Conservation (phyloP, 202 grass and related monocot genomes). For the Schoenoplectus tabernaemontani region DNA sequence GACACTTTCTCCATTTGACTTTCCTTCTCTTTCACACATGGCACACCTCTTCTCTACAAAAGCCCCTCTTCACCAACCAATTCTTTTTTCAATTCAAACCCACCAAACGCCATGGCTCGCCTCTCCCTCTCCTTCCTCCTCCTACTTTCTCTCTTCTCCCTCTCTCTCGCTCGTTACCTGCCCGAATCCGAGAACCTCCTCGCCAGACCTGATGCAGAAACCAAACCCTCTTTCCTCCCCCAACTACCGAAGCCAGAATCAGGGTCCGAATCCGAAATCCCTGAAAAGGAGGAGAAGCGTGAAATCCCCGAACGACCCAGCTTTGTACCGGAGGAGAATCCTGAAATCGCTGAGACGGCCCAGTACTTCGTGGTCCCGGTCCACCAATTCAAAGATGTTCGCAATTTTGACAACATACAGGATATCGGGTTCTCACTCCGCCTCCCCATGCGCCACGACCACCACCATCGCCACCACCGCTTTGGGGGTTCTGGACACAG, state of each 20-base stretch:
- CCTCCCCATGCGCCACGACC: conserved; percentile 23
- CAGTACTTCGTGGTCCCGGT: conserved; percentile 18
- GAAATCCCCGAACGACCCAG: neutral
- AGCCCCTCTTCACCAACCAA: neutral
- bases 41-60: neutral
- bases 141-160: conserved; percentile 6
- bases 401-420: conserved; percentile 3
- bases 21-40: neutral
- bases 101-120: conserved; percentile 34
- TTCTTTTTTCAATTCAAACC: neutral
- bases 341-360: neutral
- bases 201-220: neutral
- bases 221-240: neutral
- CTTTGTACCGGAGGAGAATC: neutral
- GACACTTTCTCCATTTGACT: neutral
- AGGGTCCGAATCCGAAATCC: neutral
- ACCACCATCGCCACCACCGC: neutral
- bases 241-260: neutral
- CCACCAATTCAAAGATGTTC: neutral
- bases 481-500: conserved; percentile 26
- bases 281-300: neutral
- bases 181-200: conserved; percentile 8
- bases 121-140: conserved; percentile 18
- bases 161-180: conserved; percentile 21
- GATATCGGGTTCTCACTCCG: conserved; percentile 21